Evolutionary conservation across 2,329 filamentous ascomycete species (phyloP), one percentile per base, ranked within the genome.

Genomic region (Chaetomiaceae sp.): DNA sequence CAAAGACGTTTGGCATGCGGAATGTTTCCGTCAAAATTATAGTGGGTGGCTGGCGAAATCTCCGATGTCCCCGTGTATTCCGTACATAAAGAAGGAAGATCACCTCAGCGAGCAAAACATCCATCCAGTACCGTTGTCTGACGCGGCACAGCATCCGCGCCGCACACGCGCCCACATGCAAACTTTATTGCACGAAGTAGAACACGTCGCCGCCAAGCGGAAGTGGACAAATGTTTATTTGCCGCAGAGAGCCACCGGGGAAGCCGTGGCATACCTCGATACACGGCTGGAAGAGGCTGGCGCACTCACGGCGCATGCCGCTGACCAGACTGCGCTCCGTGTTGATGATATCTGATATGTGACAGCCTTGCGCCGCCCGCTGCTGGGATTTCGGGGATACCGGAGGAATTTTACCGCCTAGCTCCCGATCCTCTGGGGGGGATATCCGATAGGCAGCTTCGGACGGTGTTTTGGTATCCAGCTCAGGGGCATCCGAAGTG

Each of bases 171-270:
- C 32, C 10, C 32, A 33, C 14, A 11, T 33, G 32, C 32, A 33
- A 4, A n/a, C 32, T 33, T 38, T 5, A 38, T 38, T 23, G 36
- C 36, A 21, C 18, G 5, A 21, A 8, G n/a, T n/a, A n/a, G n/a
- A n/a, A n/a, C n/a, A n/a, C n/a, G n/a, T n/a, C n/a, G n/a, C n/a
- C n/a, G 14, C 33, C 11, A 36, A 10, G 33, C 10, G 13, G 44
- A 48, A 38, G 33, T 47, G 37, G 38, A 33, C 13, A 33, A 32
- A 49, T 27, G 48, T 23, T 33, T 48, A 51, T 55, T 48, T 48
- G 38, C 52, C 52, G 52, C 46, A 18, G 14, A 23, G n/a, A 37
- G 29, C 40, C 46, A 45, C 32, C 40, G 46, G 33, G 46, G 23
- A 46, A 50, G 37, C 23, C 34, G 33, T 40, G 25, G 16, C 33